Evolutionary conservation across 257 asterid genomes (phyloP), one percentile per base, ranked within the genome.

Genomic region (Solanum tacnaense): DNA sequence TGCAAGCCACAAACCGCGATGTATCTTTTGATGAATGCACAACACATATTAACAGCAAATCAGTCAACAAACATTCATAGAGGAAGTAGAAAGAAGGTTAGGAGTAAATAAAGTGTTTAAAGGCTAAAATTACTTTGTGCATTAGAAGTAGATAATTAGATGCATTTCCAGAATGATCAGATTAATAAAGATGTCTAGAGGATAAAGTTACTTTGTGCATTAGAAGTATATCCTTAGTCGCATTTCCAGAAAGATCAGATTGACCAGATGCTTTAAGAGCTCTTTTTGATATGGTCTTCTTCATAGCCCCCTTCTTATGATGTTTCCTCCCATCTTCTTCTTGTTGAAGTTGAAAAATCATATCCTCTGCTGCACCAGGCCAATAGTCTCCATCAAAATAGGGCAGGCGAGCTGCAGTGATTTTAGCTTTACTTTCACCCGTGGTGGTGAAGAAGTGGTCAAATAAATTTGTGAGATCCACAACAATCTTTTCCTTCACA

Each of bases 361-460:
- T 95, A 89, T 97, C 99, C 92, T 97, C 99, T 1, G 99, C 99
- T 86, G 99, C 99, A 84, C 99, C 99, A 85, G 99, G 99, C 99
- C 99, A 97, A 90, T 97, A 96, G 90, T 97, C 99, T 86, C 99
- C 99, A 89, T 97, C 99, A 87, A 97, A 97, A 88, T 97, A 96
- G 44, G 99, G 99, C 90, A 97, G 92, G 88, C 98, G 97, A 74
- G 98, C 91, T 60, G 99, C 99, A 86, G 99, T 96, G 75, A 96
- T 96, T 93, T 94, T 97, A 81, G 99, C 98, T 90, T 92, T 97
- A 91, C 97, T 91, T 90, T 97, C 99, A 38, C 99, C 99, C 9
- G 91, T 83, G 65, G 96, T 89, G 75, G 92, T 91, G 91, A 97
- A 96, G 92, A 97, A 95, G 90, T 96, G 98, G 49, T 96, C 99